A percentile compares a stretch with the other conserved stretches of the same genome.
These are phyloP conservation scores for Aphanomyces cochlioides DNA, from an alignment of 352 stramenopile species.

Conservation along the genomic window DNA sequence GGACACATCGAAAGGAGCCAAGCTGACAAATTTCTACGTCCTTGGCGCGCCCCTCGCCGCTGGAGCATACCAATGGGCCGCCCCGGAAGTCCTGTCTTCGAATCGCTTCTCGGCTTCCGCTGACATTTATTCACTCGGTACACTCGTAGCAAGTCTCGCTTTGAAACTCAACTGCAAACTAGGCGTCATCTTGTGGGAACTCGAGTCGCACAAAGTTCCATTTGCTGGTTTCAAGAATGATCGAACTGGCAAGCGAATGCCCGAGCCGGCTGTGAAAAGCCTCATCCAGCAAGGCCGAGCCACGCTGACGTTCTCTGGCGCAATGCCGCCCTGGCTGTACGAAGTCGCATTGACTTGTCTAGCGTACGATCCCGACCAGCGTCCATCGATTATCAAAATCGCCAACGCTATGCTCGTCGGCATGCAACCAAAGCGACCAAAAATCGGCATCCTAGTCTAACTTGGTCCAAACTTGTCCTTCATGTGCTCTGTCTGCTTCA, in stretches of 20 bases:
- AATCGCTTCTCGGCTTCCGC: background rate
- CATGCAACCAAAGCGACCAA: background rate
- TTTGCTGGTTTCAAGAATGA: background rate
- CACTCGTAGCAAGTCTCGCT: too few relatives aligned
- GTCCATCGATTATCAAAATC: background rate
- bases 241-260: background rate
- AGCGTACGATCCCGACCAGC: background rate
- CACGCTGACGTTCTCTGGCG: background rate
- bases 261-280: background rate
- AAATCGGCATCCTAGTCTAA: background rate
- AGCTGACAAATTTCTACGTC: background rate
- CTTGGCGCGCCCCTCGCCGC: background rate
- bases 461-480: too few relatives aligned
- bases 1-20: slow-evolving; percentile 18
- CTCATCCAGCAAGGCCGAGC: background rate
- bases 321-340: background rate
- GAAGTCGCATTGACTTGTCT: background rate
- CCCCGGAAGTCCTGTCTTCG: slow-evolving; percentile 12
- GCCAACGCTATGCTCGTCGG: background rate
- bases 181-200: slow-evolving; percentile 76
- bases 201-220: slow-evolving; percentile 40
- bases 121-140: background rate
- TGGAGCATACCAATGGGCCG: slow-evolving; percentile 10
- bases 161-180: background rate
- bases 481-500: too few relatives aligned